These are phyloP conservation scores for Neoarthrinium moseri DNA, from an alignment of 2,329 filamentous ascomycete genomes.

Conservation along the genomic window DNA sequence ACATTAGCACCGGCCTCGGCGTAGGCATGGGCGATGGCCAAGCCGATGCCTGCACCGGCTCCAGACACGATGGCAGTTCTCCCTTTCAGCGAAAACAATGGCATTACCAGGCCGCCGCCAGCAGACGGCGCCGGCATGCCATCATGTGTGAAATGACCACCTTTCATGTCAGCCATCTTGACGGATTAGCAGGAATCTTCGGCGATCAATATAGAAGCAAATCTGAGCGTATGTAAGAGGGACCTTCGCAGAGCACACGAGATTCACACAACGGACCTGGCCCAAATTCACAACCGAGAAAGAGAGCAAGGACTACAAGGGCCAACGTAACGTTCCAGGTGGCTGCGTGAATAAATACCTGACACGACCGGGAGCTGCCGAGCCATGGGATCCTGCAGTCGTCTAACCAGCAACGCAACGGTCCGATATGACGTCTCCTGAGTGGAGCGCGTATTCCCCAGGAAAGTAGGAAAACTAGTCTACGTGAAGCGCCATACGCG, in stretches of 20 bases:
- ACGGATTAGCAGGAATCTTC: neutral
- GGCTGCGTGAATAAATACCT: neutral
- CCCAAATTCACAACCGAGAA: neutral
- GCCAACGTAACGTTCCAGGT: neutral
- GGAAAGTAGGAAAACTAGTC: neutral
- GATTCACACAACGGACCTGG: too few species aligned
- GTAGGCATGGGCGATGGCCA: conserved; percentile 31
- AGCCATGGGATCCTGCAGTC: neutral
- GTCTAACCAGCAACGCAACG: neutral
- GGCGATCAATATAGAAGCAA: neutral
- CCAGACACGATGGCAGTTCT: conserved; percentile 35
- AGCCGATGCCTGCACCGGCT: conserved; percentile 34
- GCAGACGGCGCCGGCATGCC: conserved; percentile 44
- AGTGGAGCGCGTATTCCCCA: conserved; percentile 6
- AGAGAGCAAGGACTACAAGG: neutral
- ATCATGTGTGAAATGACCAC: conserved; percentile 55
- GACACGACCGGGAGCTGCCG: neutral
- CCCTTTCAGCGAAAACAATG: conserved; percentile 42
- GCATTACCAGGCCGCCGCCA: conserved; percentile 51
- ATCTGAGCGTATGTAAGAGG: too few species aligned
- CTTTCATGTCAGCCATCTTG: conserved; percentile 40
- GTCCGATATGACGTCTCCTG: neutral
- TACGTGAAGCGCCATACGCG: neutral
- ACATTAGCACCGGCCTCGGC: conserved; percentile 33
- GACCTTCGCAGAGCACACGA: too few species aligned